These are phyloP conservation scores for Posidonia oceanica DNA, from an alignment of 116 monocot genomes.

Conservation along the genomic window DNA sequence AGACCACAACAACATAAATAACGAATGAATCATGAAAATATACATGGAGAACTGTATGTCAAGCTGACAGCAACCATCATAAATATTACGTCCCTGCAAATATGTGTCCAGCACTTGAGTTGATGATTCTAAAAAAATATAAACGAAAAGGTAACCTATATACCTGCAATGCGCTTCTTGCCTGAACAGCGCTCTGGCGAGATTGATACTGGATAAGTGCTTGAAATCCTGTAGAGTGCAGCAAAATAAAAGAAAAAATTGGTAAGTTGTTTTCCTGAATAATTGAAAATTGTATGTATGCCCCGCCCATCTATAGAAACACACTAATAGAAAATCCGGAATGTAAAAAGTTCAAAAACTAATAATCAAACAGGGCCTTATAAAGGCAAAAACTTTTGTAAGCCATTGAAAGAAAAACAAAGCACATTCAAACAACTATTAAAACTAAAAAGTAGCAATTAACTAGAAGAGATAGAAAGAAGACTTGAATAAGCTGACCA, in stretches of 20 bases:
- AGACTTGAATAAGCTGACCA: slow-evolving; percentile 65
- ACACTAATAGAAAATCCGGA: neutral
- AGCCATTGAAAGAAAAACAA: too few relatives aligned
- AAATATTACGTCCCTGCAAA: slow-evolving; percentile 83
- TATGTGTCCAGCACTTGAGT: neutral
- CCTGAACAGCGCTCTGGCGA: slow-evolving; percentile 63
- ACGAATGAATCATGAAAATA: slow-evolving; percentile 1
- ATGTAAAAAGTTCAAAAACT: neutral
- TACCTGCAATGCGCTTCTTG: slow-evolving; percentile 77
- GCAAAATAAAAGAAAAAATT: too few relatives aligned
- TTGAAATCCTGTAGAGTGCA: slow-evolving; percentile 99
- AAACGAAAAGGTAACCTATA: slow-evolving; percentile 6
- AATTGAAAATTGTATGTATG: too few relatives aligned
- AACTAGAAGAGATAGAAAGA: slow-evolving; percentile 6
- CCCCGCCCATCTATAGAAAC: too few relatives aligned
- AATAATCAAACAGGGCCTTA: neutral
- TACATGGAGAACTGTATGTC: slow-evolving; percentile 97
- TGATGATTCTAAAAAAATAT: neutral
- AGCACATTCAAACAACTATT: neutral
- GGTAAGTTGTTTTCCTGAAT: too few relatives aligned
- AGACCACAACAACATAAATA: neutral
- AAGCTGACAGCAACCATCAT: slow-evolving; percentile 98
- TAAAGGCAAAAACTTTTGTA: too few relatives aligned
- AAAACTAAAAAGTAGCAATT: slow-evolving; percentile 1
- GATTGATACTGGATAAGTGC: slow-evolving; percentile 88